Evolutionary conservation across 805 yeast genomes (phyloP).

Genomic region (Ogataea nitratoaversa): DNA sequence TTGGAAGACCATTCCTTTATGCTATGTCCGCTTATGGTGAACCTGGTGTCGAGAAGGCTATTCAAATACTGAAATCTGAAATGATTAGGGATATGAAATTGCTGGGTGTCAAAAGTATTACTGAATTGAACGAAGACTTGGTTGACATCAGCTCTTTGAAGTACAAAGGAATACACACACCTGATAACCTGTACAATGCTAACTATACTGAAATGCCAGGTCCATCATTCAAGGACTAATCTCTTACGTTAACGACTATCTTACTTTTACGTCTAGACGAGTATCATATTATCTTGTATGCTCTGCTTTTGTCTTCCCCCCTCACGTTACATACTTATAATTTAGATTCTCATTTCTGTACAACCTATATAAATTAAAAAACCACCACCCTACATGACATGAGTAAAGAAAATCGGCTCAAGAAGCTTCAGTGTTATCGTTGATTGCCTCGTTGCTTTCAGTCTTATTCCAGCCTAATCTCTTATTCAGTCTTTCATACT

Average conservation of each 20-base stretch:
- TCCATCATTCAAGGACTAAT: conserved; percentile 15
- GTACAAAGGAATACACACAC: conserved; percentile 32
- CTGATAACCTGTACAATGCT: conserved; percentile 48
- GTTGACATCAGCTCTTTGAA: conserved; percentile 33
- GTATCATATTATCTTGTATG: too few species aligned
- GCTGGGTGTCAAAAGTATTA: conserved; percentile 52
- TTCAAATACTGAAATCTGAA: conserved; percentile 58
- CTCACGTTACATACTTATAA: too few species aligned
- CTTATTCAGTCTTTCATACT: conserved; percentile 70
- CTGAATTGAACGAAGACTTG: conserved; percentile 39
- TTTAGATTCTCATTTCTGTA: too few species aligned
- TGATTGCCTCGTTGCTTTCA: conserved; percentile 4
- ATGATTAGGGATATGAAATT: conserved; percentile 62
- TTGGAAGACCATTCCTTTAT: conserved; percentile 74
- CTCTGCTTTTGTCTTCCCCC: too few species aligned
- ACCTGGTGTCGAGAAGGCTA: conserved; percentile 63
- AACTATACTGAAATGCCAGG: conserved; percentile 53
- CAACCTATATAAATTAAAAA: neutral
- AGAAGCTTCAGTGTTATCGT: conserved; percentile 1
- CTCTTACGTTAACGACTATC: too few species aligned
- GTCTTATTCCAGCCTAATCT: conserved; percentile 67
- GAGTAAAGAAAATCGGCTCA: neutral
- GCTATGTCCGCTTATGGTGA: conserved; percentile 81
- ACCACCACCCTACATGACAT: too few species aligned
- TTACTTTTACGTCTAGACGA: too few species aligned